These are phyloP conservation scores for Mycena venus DNA, from an alignment of 768 basidiomycete genomes.

Conservation along the genomic window DNA sequence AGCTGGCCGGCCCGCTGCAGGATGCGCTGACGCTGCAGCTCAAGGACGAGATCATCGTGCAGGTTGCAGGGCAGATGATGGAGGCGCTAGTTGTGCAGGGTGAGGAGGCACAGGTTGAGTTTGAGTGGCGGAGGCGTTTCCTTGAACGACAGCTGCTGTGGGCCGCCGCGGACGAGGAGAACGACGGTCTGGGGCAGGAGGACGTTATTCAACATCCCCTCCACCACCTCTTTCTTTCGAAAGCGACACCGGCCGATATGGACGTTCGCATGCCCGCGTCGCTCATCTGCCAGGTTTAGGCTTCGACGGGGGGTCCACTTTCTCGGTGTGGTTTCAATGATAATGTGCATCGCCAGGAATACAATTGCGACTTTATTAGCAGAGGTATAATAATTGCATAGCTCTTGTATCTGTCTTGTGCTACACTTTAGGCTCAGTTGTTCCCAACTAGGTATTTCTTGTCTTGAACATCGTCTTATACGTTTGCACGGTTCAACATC, in stretches of 20 bases:
- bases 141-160: constrained; percentile 28
- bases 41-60: constrained; percentile 30
- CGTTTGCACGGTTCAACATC: too few species aligned
- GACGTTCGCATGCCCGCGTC: constrained; percentile 20
- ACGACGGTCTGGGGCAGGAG: not conserved
- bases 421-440: too few species aligned
- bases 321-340: constrained; percentile 1
- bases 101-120: constrained; percentile 35
- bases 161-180: constrained; percentile 3
- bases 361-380: not conserved
- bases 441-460: too few species aligned
- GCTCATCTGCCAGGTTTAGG: constrained; percentile 19
- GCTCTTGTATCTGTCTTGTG: too few species aligned
- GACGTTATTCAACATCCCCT: constrained; percentile 29
- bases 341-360: constrained; percentile 18
- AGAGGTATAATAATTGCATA: constrained; percentile 4
- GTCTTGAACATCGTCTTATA: too few species aligned
- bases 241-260: constrained; percentile 24
- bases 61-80: constrained; percentile 34
- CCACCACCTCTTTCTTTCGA: constrained; percentile 25
- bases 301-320: not conserved
- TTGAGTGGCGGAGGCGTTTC: constrained; percentile 31
- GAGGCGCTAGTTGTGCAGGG: constrained; percentile 31
- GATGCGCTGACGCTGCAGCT: constrained; percentile 28
- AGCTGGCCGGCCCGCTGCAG: constrained; percentile 22